Base-by-base conservation (phyloP, 176 grass and related monocot genomes). In the Raddia distichophylla region DNA sequence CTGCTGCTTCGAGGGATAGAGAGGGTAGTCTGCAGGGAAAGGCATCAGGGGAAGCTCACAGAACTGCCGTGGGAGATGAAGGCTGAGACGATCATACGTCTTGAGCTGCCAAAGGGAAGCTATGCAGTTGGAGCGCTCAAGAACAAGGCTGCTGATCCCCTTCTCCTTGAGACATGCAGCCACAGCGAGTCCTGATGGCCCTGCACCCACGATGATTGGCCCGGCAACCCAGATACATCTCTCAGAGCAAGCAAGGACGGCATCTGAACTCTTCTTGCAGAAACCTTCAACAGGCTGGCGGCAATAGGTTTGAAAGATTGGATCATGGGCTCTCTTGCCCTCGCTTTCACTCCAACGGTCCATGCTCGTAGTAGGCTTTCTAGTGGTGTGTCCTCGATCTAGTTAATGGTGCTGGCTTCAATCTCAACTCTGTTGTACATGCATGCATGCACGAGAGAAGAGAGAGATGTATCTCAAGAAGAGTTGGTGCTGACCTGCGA, bases 11-110 rank as follows among this genome's bases (percentile, higher is more conserved):
- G 97, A 88, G 27, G 96, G 96, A 48, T 99, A 99, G 6, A 86
- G 52, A 37, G 93, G 97, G 69, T 93, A 93, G 74, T 83, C 33
- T 2, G 74, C 60, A 50, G 97, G 97, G 77, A 99, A 93, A 68
- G 97, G 89, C 85, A 93, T 82, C 43, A 96, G 89, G 22, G 97
- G 97, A 74, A 99, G 96, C 87, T 99, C 90, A 87, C 96, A 99
- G 81, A 91, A 99, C 65, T 88, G 87, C 89, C 91, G 92, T 15
- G 96, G 96, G 70, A 99, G 93, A 86, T 99, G 97, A 64, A 99
- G 93, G 59, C 91, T 93, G 53, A 99, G 97, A 64, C 97, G 91
- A 57, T 99, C 91, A 46, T 99, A 99, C 47, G 91, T 99, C 77
- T 83, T 95, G 61, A 80, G 89, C 68, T 96, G 91, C 97, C 97